Base-by-base conservation (phyloP, 192 early-diverging fungal genomes). In the Backusella liffmaniae region DNA sequence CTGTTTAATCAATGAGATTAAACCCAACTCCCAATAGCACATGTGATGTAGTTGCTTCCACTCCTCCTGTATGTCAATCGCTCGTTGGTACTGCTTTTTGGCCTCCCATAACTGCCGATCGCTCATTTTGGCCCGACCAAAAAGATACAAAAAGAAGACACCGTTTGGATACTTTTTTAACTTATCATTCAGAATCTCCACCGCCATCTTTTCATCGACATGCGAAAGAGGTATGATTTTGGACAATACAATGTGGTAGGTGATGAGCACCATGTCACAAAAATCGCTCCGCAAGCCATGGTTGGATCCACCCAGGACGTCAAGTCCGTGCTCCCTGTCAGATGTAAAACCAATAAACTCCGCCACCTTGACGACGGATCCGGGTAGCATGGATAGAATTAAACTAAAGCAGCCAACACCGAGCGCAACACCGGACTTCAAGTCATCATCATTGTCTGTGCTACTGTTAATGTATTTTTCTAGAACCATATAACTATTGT, bases 331-430 rank as follows among this genome's bases (percentile, higher is more conserved):
- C 26, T 86, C 83, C 23, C 94, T 87, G 77, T 97, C 91, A 1
- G 91, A 91, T 2, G 88, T 77, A 80, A 96, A 97, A 0, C 96
- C 96, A 29, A 96, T 93, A 42, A 96, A 81, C 78, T 97, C 95
- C n/a, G 95, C 88, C 37, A 97, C 82, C 36, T 91, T 88, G 68
- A 96, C 79, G 7, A 94, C 86, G 66, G 86, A 84, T 0, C 86
- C 79, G 0, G 96, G 96, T 69, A 97, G 70, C 76, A 96, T 89
- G 36, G 90, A 92, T 23, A 97, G 85, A 30, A 94, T 85, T 15
- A 97, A 79, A 46, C 92, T 93, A 79, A 96, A 96, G 66, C 87
- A 85, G 4, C 94, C 94, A 66, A 94, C 88, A 26, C 91, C 92
- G 21, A 94, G 86, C 7, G 90, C 86, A 1, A 96, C 89, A 36